Evolutionary conservation across 495 filamentous ascomycete genomes (phyloP).

Genomic region (Patellaria atrata): DNA sequence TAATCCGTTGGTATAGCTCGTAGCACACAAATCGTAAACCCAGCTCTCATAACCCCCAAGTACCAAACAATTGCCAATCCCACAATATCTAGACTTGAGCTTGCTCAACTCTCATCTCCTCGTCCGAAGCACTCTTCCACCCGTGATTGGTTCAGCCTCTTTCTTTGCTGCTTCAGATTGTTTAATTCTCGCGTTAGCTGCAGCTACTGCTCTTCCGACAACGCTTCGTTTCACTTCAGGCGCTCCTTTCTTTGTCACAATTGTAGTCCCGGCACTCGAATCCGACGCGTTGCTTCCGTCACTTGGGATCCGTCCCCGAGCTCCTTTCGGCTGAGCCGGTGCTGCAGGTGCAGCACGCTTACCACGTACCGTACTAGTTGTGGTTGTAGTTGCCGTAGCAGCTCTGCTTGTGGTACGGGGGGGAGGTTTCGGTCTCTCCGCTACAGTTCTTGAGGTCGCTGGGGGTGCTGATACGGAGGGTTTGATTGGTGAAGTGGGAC

Average conservation of each 20-base stretch:
- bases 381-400: constrained; percentile 3
- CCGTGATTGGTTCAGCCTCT: not conserved
- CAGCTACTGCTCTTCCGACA: not conserved
- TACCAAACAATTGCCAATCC: too few relatives aligned
- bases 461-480: constrained; percentile 16
- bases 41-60: too few relatives aligned
- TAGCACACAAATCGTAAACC: too few relatives aligned
- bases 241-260: constrained; percentile 12
- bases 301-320: constrained; percentile 1
- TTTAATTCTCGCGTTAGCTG: not conserved
- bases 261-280: constrained; percentile 18
- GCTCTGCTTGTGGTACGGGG: constrained; percentile 7
- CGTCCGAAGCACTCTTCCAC: constrained; percentile 1
- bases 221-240: not conserved
- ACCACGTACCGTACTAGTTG: constrained; percentile 3
- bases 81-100: too few relatives aligned
- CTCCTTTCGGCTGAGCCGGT: constrained; percentile 1
- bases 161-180: constrained; percentile 1
- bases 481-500: constrained; percentile 41
- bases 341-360: constrained; percentile 5
- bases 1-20: too few relatives aligned
- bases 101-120: too few relatives aligned
- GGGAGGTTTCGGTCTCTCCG: too few relatives aligned
- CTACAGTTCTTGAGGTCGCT: constrained; percentile 4
- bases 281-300: constrained; percentile 17